phyloP scores from a whole-genome alignment of 176 grass and related monocot genomes.

The Luzula sylvatica region DNA sequence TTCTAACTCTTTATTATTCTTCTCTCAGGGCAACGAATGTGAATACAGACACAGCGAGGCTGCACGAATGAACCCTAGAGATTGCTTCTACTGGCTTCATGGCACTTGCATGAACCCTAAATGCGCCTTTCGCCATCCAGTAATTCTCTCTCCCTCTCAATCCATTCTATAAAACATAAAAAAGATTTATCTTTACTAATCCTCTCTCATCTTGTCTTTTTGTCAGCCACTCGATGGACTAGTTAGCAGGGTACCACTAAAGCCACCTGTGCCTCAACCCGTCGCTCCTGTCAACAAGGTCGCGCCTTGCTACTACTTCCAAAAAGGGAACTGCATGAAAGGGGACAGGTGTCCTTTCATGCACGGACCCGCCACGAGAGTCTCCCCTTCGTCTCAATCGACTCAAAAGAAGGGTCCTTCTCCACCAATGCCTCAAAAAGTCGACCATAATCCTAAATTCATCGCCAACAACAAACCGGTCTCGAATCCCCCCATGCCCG shows the following conservation, averaged over 20 bases:
- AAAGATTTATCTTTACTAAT: slow-evolving; percentile 6
- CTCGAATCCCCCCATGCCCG: slow-evolving; percentile 25
- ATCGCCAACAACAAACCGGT: slow-evolving; percentile 4
- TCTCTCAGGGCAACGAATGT: slow-evolving; percentile 69
- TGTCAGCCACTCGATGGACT: slow-evolving; percentile 83
- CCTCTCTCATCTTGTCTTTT: slow-evolving; percentile 18
- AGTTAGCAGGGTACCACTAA: slow-evolving; percentile 32
- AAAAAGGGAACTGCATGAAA: slow-evolving; percentile 87
- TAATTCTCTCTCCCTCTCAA: slow-evolving; percentile 20
- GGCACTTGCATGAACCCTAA: slow-evolving; percentile 81
- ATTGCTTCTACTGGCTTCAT: slow-evolving; percentile 92
- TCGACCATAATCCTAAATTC: not conserved
- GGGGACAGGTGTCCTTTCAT: slow-evolving; percentile 79
- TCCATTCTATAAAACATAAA: not conserved
- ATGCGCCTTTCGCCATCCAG: slow-evolving; percentile 87
- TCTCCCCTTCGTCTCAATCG: slow-evolving; percentile 26
- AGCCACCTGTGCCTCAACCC: slow-evolving; percentile 24
- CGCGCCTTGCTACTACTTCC: slow-evolving; percentile 94
- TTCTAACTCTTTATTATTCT: not conserved
- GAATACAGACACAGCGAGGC: slow-evolving; percentile 90
- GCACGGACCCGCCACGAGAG: slow-evolving; percentile 47
- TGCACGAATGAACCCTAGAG: slow-evolving; percentile 84
- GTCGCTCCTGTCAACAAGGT: slow-evolving; percentile 32
- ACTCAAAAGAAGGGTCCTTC: slow-evolving; percentile 25
- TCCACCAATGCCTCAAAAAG: not conserved